These are phyloP conservation scores for Rubroshorea leprosula DNA, from an alignment of 345 rosid species.

Conservation along the genomic window DNA sequence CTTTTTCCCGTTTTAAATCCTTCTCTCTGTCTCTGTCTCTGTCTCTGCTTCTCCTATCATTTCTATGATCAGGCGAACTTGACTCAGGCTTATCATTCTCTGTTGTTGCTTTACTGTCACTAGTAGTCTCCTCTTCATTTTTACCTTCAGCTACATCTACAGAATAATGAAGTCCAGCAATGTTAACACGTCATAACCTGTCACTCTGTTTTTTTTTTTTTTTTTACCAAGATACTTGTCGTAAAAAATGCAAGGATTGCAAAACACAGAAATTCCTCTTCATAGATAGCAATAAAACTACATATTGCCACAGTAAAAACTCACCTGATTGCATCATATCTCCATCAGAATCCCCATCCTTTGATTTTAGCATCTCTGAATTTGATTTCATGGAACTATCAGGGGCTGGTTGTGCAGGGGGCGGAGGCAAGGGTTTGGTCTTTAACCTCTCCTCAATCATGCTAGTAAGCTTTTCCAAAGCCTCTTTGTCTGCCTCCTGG, in stretches of 20 bases:
- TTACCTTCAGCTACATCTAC: conserved; percentile 51
- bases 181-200: background rate
- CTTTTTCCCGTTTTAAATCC: conserved; percentile 73
- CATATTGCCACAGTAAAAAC: conserved; percentile 14
- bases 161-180: conserved; percentile 14
- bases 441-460: conserved; percentile 83
- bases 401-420: conserved; percentile 50
- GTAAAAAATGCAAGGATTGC: background rate
- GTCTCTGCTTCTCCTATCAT: conserved; percentile 82
- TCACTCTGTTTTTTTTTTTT: background rate
- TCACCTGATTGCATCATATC: conserved; percentile 49
- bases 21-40: conserved; percentile 57
- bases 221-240: background rate
- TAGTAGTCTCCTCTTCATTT: conserved; percentile 59
- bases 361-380: conserved; percentile 50
- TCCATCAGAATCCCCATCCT: conserved; percentile 59
- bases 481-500: conserved; percentile 67
- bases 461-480: conserved; percentile 54
- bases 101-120: conserved; percentile 42
- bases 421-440: conserved; percentile 83
- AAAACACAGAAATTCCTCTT: too few relatives aligned
- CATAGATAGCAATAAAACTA: background rate
- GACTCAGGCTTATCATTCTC: conserved; percentile 71
- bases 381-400: conserved; percentile 24
- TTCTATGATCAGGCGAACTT: conserved; percentile 72